Evolutionary conservation across 495 filamentous ascomycete genomes (phyloP), one percentile per base, ranked within the genome.

Genomic region (Talaromyces wortmannii): DNA sequence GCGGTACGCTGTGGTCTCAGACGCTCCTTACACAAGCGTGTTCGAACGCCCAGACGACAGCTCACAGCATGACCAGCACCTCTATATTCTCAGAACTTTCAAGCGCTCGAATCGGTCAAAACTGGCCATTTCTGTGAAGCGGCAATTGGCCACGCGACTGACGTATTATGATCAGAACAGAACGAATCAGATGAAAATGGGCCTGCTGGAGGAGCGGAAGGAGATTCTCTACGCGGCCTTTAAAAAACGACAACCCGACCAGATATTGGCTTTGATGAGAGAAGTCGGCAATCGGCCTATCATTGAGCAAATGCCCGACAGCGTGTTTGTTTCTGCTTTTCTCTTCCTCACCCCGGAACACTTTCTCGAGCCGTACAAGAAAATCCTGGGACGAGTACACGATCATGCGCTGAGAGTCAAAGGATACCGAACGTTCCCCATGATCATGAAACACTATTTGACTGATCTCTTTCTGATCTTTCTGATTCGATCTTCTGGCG

Each of bases 321-420:
- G 55, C 30, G 52, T 56, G 1, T 78, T 77, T 50, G 53, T 72
- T 13, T 73, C 68, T 36, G 67, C 62, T 50, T 59, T 78, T 30
- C 63, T 63, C 51, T 60, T 66, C 29, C 66, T 78, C 1, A 72
- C 73, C 12, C 75, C 75, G 3, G 50, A 61, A 23, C 67, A 77
- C 59, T 77, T 78, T 49, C 52, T 78, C 45, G 63, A 67, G 36
- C 72, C 78, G 5, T 81, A 78, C 60, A 71, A 74, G 13, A 63
- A 79, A 33, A 64, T 83, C 49, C 66, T 84, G 33, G 63, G 67
- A 17, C 59, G 69, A 0, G 52, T 84, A 6, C 76, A 82, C 56
- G 69, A 77, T 5, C 62, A 59, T 45, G 59, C 71, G 16, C 66
- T 74, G 15, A 2, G 67, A 36, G 17, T 63, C 55, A 58, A 63